Evolutionary conservation across 2,329 filamentous ascomycete genomes (phyloP).

Genomic region (Aspergillus pseudoglaucus): DNA sequence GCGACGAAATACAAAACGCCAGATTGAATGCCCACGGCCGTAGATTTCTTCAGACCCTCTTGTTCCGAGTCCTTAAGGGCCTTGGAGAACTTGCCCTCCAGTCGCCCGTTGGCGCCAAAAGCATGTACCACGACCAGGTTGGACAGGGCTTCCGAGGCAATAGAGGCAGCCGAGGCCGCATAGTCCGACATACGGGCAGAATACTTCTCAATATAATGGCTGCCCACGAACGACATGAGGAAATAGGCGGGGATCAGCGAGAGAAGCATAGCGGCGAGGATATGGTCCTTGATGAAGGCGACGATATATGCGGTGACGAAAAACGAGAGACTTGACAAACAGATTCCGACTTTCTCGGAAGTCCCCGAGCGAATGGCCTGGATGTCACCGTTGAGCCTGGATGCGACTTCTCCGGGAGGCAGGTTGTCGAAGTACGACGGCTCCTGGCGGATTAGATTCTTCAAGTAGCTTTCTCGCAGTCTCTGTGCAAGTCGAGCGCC

Average conservation of each 20-base stretch:
- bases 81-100: constrained; percentile 53
- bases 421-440: constrained; percentile 59
- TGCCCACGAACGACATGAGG: constrained; percentile 51
- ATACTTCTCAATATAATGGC: constrained; percentile 48
- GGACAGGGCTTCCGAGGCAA: constrained; percentile 56
- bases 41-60: constrained; percentile 53
- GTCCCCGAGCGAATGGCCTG: constrained; percentile 61
- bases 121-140: constrained; percentile 58
- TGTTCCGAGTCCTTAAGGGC: constrained; percentile 45
- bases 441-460: constrained; percentile 53
- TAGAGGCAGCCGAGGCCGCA: constrained; percentile 52
- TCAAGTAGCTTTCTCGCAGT: constrained; percentile 55
- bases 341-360: constrained; percentile 63
- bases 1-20: constrained; percentile 61
- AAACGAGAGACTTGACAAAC: constrained; percentile 57
- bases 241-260: constrained; percentile 59
- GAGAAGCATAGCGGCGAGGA: constrained; percentile 58
- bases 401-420: constrained; percentile 56
- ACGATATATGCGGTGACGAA: constrained; percentile 62
- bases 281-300: constrained; percentile 59
- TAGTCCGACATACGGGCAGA: constrained; percentile 43
- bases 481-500: constrained; percentile 59
- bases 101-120: constrained; percentile 52
- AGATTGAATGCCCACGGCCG: constrained; percentile 50
- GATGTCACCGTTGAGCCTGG: constrained; percentile 59